These are phyloP conservation scores for Pythium monospermum DNA, from an alignment of 352 stramenopile species.

Conservation along the genomic window DNA sequence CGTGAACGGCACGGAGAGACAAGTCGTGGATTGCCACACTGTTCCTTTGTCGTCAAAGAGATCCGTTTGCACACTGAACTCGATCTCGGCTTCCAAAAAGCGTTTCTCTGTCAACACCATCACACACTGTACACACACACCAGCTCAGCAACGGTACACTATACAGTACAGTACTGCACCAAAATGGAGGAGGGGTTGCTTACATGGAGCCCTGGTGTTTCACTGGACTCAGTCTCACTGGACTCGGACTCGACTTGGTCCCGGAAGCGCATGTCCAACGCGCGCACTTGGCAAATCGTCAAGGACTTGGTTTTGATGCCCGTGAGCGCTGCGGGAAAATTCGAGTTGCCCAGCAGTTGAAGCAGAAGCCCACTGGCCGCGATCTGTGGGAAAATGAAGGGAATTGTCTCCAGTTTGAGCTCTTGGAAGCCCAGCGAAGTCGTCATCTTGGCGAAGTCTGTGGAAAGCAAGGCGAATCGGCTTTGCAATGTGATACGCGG, in stretches of 20 bases:
- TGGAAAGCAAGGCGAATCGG: slow-evolving; percentile 59
- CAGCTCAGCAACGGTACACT: no score
- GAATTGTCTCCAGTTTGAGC: slow-evolving; percentile 61
- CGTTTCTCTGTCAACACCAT: slow-evolving; percentile 77
- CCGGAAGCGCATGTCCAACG: slow-evolving; percentile 64
- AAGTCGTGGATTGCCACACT: slow-evolving; percentile 71
- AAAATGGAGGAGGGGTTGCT: no score
- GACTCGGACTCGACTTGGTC: slow-evolving; percentile 13
- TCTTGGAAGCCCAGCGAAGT: slow-evolving; percentile 65
- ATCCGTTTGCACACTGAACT: slow-evolving; percentile 75
- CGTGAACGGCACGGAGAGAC: slow-evolving; percentile 56
- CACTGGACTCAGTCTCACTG: slow-evolving; percentile 4
- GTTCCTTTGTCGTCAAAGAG: slow-evolving; percentile 65
- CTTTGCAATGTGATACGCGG: slow-evolving; percentile 73
- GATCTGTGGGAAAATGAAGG: slow-evolving; percentile 75
- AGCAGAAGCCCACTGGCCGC: slow-evolving; percentile 58
- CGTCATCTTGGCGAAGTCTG: slow-evolving; percentile 78
- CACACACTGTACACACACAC: slow-evolving; percentile 40
- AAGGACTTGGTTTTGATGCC: slow-evolving; percentile 56
- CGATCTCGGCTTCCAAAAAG: slow-evolving; percentile 60
- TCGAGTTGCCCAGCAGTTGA: slow-evolving; percentile 76
- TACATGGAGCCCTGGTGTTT: slow-evolving; percentile 29
- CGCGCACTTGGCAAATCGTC: slow-evolving; percentile 68
- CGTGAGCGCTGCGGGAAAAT: slow-evolving; percentile 60
- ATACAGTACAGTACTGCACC: slow-evolving; percentile 10